These are phyloP conservation scores for Xanthoconium separans DNA, from an alignment of 1,284 basidiomycete genomes.

Conservation along the genomic window DNA sequence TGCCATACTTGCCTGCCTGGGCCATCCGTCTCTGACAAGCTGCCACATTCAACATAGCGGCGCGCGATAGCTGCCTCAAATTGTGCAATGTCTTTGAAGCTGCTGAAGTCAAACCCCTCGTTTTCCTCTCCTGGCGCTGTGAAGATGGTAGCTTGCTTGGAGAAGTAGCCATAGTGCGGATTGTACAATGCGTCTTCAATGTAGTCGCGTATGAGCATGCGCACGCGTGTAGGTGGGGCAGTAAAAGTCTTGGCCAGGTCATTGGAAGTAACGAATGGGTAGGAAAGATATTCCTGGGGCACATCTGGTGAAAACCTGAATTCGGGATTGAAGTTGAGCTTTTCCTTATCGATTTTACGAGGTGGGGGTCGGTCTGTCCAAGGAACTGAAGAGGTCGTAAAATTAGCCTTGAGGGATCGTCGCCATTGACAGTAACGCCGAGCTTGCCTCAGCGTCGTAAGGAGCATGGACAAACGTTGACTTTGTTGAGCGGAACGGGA, in stretches of 20 bases:
- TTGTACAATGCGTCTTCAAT: conserved; percentile 98
- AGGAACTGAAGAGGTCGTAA: conserved; percentile 23
- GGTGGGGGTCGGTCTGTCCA: conserved; percentile 14
- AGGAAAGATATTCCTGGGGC: conserved; percentile 50
- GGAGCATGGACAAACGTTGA: conserved; percentile 21
- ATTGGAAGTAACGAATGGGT: conserved; percentile 73
- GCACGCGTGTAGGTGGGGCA: conserved; percentile 78
- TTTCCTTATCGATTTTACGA: conserved; percentile 38
- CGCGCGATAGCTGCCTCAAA: conserved; percentile 82
- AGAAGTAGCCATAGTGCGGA: conserved; percentile 96
- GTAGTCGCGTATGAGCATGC: conserved; percentile 95
- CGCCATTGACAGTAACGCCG: conserved; percentile 21
- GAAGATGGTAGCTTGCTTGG: conserved; percentile 88
- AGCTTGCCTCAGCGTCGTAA: conserved; percentile 15
- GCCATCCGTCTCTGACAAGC: conserved; percentile 55
- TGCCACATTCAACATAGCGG: conserved; percentile 72
- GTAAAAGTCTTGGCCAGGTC: conserved; percentile 49
- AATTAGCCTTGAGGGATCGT: conserved; percentile 24
- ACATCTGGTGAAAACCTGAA: conserved; percentile 50
- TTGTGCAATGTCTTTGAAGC: conserved; percentile 66
- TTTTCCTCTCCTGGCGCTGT: conserved; percentile 55
- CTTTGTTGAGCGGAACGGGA: background rate
- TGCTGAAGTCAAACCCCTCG: conserved; percentile 65
- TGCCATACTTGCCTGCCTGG: conserved; percentile 96
- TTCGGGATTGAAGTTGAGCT: conserved; percentile 69